Base-by-base conservation (phyloP, 352 stramenopile species). In the Phytophthora kernoviae region DNA sequence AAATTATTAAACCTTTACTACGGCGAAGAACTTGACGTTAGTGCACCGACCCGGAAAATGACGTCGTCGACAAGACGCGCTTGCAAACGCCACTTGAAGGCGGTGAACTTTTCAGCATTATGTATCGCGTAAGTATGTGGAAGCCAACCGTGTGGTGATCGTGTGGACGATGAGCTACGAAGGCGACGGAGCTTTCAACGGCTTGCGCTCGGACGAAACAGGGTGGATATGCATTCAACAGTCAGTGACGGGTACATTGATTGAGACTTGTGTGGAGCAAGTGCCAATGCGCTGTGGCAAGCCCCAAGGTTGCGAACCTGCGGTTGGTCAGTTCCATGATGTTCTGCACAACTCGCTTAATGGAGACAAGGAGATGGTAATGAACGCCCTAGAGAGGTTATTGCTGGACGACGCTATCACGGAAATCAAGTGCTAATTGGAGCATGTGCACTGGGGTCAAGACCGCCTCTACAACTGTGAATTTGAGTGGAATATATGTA, bases 91-190 rank as follows among this genome's bases (percentile, higher is more conserved):
- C 48, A 4, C 5, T 17, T 4, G 44, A 49, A 15, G 17, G 22
- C 14, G 43, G 32, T 0, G 18, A 14, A 7, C 15, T 71, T 24
- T 45, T 24, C 52, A 61, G 40, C 34, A 48, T 0, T 57, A 62
- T 62, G 63, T 84, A 14, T 75, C 75, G 51, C 63, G 65, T 0
- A 44, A 46, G 27, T 88, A 83, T 34, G 62, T 61, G 5, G 69
- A 85, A 26, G 18, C 40, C 0, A 54, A 78, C 11, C 71, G 79
- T 8, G 55, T 79, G 39, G 66, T 84, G 49, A 34, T 86, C 1
- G 76, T 86, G 18, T 88, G 76, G 79, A 77, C 73, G n/a, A 62
- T 68, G 11, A 62, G 70, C 4, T 73, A 62, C 0, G 62, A 84
- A 21, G 70, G 73, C 7, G 62, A 71, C 33, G 53, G 67, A 9